Evolutionary conservation across 257 asterid species (phyloP), one percentile per base, ranked within the genome.

Genomic region (Capsicum baccatum): DNA sequence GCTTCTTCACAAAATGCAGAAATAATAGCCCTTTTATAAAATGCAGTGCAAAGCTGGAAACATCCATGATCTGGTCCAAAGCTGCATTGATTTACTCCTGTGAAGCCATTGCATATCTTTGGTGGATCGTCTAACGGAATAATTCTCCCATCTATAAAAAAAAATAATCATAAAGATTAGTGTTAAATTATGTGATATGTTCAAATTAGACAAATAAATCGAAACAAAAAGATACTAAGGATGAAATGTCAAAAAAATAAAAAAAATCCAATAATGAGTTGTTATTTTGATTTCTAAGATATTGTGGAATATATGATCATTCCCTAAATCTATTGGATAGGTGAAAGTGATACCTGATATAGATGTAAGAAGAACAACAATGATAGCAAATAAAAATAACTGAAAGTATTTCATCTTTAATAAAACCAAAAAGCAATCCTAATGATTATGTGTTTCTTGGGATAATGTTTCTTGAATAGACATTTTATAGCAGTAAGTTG

Each of bases 31-130:
- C 13, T 16, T 35, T 82, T 82, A 37, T 4, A 64, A 15, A 6
- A 63, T 50, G 26, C 1, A n/a, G 26, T 66, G 84, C 84, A 82
- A 26, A 66, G 16, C 11, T 33, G 79, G 8, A 64, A 52, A 50
- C 84, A 82, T 0, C 79, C 84, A 50, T 66, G 79, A 48, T 82
- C 79, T 3, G 84, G 79, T 66, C 84, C 84, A 33, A 82, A 82
- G 19, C 19, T 82, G 3, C 84, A 82, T 12, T 82, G 79, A 55
- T 66, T 66, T 68, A 6, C 21, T 42, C 84, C 84, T 2, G 63
- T 82, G 37, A 14, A 82, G 3, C 59, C 60, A 12, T 35, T 66
- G 13, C 84, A 82, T 82, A 12, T 26, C 54, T 52, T 47, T 2
- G 9, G 8, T 2, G 9, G 8, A 8, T 55, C 39, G 47, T 52